Evolutionary conservation across 1,139 yeast genomes (phyloP).

Genomic region (Saccharomyces hybrid): DNA sequence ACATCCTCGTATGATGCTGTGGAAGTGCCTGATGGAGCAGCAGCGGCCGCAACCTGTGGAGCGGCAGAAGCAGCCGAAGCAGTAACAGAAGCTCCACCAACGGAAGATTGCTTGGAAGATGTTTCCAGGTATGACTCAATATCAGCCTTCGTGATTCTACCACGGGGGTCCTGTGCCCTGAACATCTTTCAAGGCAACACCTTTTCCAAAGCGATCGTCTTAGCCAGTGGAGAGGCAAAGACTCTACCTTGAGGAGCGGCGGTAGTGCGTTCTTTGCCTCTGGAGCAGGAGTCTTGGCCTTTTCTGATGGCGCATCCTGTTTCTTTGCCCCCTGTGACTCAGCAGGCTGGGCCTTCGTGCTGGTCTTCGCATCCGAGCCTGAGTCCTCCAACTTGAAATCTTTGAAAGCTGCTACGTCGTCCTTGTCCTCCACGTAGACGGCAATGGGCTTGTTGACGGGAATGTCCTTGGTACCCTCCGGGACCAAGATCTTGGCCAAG

Average conservation of each 20-base stretch:
- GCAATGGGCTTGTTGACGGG: slow-evolving; percentile 96
- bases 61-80: slow-evolving; percentile 42
- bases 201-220: slow-evolving; percentile 87
- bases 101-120: slow-evolving; percentile 17
- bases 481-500: slow-evolving; percentile 83
- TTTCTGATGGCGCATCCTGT: slow-evolving; percentile 5
- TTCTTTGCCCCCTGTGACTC: slow-evolving; percentile 16
- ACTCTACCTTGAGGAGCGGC: slow-evolving; percentile 54
- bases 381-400: slow-evolving; percentile 84
- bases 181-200: slow-evolving; percentile 74
- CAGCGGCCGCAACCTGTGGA: no score
- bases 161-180: slow-evolving; percentile 90
- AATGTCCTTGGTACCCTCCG: slow-evolving; percentile 80
- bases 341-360: slow-evolving; percentile 2
- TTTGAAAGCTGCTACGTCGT: slow-evolving; percentile 80
- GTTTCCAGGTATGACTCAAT: slow-evolving; percentile 57
- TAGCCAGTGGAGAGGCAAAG: slow-evolving; percentile 92
- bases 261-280: slow-evolving; percentile 9
- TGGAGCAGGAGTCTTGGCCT: neutral
- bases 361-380: slow-evolving; percentile 22
- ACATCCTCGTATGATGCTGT: slow-evolving; percentile 65
- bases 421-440: slow-evolving; percentile 83
- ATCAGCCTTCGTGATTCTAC: slow-evolving; percentile 87
- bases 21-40: slow-evolving; percentile 46
- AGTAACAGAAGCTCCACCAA: slow-evolving; percentile 35